Conservation (phyloP, 768 basidiomycete genomes). For the Hypholoma sublateritium region DNA sequence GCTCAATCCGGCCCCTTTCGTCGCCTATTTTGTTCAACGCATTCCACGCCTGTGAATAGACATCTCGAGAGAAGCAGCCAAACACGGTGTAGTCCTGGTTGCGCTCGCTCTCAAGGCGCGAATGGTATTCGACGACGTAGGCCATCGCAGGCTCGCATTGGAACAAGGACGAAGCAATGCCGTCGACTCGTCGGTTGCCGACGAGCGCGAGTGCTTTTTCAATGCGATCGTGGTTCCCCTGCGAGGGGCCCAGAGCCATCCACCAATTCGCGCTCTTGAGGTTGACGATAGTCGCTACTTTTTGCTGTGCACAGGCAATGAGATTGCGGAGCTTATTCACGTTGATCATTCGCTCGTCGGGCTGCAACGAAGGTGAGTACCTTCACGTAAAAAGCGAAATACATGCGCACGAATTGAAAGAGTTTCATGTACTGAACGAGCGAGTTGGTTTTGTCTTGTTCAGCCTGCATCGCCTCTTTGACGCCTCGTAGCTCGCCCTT, state of each 20-base stretch:
- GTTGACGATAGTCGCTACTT: background rate
- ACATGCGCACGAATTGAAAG: background rate
- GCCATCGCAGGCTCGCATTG: constrained; percentile 14
- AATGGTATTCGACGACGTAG: constrained; percentile 16
- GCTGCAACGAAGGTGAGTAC: background rate
- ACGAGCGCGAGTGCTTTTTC: background rate
- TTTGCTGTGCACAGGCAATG: background rate
- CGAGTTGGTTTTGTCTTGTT: background rate
- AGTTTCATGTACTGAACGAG: constrained; percentile 1
- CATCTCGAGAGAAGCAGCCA: constrained; percentile 11
- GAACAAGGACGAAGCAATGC: background rate
- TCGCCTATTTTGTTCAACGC: background rate
- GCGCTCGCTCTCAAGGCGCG: constrained; percentile 12
- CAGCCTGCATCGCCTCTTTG: background rate
- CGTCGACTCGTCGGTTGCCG: background rate
- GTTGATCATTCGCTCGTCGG: background rate
- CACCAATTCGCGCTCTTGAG: background rate
- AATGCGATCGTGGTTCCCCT: background rate
- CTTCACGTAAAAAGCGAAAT: background rate
- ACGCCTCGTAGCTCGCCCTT: background rate
- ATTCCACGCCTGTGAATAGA: background rate
- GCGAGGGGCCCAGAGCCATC: background rate
- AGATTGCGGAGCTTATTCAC: background rate
- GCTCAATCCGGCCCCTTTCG: background rate
- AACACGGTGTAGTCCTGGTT: constrained; percentile 2